A percentile compares a stretch with the other conserved stretches of the same genome.
Evolutionary conservation across 1,139 yeast species (phyloP).

Genomic region (Sugiyamaella japonica): DNA sequence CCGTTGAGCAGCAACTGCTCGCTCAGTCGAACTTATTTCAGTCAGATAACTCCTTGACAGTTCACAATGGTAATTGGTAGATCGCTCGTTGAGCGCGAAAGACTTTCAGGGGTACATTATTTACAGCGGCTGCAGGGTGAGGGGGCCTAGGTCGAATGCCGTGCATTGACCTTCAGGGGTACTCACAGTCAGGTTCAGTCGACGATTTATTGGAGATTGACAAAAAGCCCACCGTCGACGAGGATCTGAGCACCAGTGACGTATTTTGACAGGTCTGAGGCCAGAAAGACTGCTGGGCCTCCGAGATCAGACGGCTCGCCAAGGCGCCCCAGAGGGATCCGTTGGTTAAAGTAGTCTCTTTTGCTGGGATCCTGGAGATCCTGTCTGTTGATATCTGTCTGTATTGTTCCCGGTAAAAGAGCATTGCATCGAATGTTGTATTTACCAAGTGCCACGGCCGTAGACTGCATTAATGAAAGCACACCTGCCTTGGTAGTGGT

Average conservation of each 20-base stretch:
- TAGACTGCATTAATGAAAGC: constrained; percentile 47
- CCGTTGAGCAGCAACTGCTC: too few relatives aligned
- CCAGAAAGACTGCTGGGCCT: constrained; percentile 50
- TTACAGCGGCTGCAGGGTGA: too few relatives aligned
- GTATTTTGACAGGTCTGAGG: constrained; percentile 46
- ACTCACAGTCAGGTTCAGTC: too few relatives aligned
- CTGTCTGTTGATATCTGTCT: constrained; percentile 46
- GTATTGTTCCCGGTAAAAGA: constrained; percentile 48
- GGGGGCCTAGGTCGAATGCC: too few relatives aligned
- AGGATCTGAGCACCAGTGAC: constrained; percentile 49
- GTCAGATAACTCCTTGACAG: too few relatives aligned
- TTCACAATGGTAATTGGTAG: too few relatives aligned
- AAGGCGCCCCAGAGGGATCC: constrained; percentile 50
- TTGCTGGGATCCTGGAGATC: constrained; percentile 46
- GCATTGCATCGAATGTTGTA: constrained; percentile 41
- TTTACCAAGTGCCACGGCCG: constrained; percentile 48
- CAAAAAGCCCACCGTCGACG: constrained; percentile 48
- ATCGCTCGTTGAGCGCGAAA: too few relatives aligned
- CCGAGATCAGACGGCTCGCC: constrained; percentile 49
- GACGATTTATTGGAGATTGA: constrained; percentile 18
- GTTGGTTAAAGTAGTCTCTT: constrained; percentile 36
- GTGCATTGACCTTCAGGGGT: too few relatives aligned
- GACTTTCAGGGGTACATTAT: too few relatives aligned
- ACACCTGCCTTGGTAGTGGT: constrained; percentile 54
- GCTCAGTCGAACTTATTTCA: too few relatives aligned